Evolutionary conservation across 2,329 filamentous ascomycete genomes (phyloP).

Genomic region (Stromatinia cepivora): DNA sequence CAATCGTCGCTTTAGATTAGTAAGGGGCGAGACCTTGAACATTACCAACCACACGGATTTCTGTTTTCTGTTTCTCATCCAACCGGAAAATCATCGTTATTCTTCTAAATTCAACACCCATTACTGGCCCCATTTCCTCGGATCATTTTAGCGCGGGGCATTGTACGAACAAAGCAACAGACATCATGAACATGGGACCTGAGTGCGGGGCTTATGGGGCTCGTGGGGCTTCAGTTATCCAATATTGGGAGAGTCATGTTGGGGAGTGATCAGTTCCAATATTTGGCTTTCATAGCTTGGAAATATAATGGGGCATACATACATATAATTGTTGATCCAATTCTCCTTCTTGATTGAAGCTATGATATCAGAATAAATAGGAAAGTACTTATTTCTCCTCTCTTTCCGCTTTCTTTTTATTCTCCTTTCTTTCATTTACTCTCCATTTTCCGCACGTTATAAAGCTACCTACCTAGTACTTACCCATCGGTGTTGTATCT

Average conservation of each 20-base stretch:
- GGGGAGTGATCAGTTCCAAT: constrained; percentile 6
- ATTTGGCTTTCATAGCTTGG: background rate
- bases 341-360: background rate
- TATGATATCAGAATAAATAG: constrained; percentile 16
- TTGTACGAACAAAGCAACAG: background rate
- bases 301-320: constrained; percentile 4
- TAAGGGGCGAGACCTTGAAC: background rate
- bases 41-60: background rate
- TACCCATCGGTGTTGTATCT: background rate
- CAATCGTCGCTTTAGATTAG: background rate
- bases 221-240: too few species aligned
- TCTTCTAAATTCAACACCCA: background rate
- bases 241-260: constrained; percentile 4
- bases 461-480: background rate
- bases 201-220: constrained; percentile 20
- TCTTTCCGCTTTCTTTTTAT: background rate
- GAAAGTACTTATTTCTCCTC: constrained; percentile 7
- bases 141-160: constrained; percentile 30
- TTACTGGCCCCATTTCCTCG: constrained; percentile 26
- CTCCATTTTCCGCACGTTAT: background rate
- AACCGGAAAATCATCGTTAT: constrained; percentile 34
- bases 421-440: background rate
- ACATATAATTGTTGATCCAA: background rate
- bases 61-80: constrained; percentile 5
- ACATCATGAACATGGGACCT: constrained; percentile 3